Evolutionary conservation across 1,284 basidiomycete species (phyloP), one percentile per base, ranked within the genome.

Genomic region (Rhodotorula sp.): DNA sequence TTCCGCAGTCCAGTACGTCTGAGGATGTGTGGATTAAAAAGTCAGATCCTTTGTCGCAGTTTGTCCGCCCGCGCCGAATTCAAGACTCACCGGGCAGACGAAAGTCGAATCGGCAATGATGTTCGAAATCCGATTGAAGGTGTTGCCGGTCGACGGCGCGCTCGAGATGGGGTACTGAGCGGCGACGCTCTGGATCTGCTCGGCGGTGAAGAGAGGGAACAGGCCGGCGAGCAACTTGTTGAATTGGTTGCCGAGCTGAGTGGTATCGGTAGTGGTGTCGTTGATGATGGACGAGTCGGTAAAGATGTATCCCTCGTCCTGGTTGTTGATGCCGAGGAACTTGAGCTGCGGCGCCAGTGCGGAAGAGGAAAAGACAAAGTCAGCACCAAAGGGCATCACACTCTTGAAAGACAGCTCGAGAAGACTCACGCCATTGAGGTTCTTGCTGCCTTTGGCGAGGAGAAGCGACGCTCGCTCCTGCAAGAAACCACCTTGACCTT

Each of bases 51-150:
- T 15, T 37, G 4, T 24, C 8, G 22, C 42, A 14, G 8, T 37
- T 8, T 1, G 0, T 44, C 20, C 4, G 37, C 12, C 10, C 33
- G 55, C 37, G 22, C 15, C 37, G 0, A 15, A n/a, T 1, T 7
- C 54, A 2, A 24, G 33, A 44, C 33, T 20, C 22, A 44, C 37
- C 33, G 57, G 53, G 17, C 57, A 59, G 42, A 45, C 42, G 7
- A 45, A 59, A 10, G 57, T 59, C 42, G 57, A 59, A n/a, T 59
- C 57, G 42, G 57, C 42, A 10, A 45, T 59, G 42, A 59, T 26
- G 10, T 42, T 45, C n/a, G 37, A 45, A n/a, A 59, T 45, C 33
- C 57, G 57, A 1, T 22, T 15, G 12, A 59, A 45, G 22, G 57
- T 59, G 57, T 51, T 42, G 59, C 24, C 29, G 24, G 4, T 48